A percentile compares a stretch with the other conserved stretches of the same genome.
Evolutionary conservation across 805 yeast genomes (phyloP).

Genomic region (Candida morakotiae): DNA sequence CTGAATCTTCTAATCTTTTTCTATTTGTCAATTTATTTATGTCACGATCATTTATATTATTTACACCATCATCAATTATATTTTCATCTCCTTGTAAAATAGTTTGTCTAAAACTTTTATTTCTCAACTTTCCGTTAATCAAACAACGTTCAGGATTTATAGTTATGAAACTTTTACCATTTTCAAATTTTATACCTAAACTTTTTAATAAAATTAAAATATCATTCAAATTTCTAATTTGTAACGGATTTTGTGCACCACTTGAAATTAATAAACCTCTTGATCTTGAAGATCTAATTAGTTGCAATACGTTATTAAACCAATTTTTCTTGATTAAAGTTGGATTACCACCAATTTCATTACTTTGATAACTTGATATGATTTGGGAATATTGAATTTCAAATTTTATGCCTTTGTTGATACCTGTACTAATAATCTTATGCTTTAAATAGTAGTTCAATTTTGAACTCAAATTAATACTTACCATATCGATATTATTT

Average conservation of each 20-base stretch:
- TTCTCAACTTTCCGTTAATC: slow-evolving; percentile 69
- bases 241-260: slow-evolving; percentile 59
- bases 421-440: slow-evolving; percentile 78
- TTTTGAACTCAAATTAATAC: slow-evolving; percentile 62
- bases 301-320: slow-evolving; percentile 66
- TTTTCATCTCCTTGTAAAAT: slow-evolving; percentile 50
- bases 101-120: slow-evolving; percentile 75
- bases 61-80: slow-evolving; percentile 20
- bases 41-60: slow-evolving; percentile 12
- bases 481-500: slow-evolving; percentile 59
- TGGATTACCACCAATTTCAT: slow-evolving; percentile 11
- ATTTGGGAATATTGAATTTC: slow-evolving; percentile 70
- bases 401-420: slow-evolving; percentile 75
- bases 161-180: slow-evolving; percentile 57
- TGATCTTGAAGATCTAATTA: slow-evolving; percentile 76
- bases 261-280: slow-evolving; percentile 77
- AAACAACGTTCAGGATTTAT: slow-evolving; percentile 61
- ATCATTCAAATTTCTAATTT: slow-evolving; percentile 66
- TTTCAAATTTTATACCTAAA: slow-evolving; percentile 65
- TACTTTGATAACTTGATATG: slow-evolving; percentile 31
- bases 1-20: slow-evolving; percentile 18
- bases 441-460: slow-evolving; percentile 78
- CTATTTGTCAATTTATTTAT: slow-evolving; percentile 17
- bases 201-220: slow-evolving; percentile 59
- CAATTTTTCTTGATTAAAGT: slow-evolving; percentile 53